A percentile compares a stretch with the other conserved stretches of the same genome.
Conservation (phyloP, 31 red algal species). For the Porphyra umbilicalis region DNA sequence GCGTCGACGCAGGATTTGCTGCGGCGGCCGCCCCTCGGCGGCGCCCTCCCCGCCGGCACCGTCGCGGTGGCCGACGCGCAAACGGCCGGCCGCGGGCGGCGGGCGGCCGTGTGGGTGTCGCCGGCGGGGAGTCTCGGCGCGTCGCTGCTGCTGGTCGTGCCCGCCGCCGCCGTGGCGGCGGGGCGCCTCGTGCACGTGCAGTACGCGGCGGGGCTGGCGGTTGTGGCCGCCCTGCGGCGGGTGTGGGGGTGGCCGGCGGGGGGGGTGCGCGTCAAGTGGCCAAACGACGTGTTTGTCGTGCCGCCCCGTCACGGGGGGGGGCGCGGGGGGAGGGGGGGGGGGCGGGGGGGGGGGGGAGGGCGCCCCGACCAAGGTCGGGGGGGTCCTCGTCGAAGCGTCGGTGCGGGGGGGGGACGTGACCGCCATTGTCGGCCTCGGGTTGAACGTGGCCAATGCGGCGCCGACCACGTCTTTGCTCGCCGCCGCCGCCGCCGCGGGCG, state of each 20-base stretch:
- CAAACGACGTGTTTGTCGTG: slow-evolving; percentile 63
- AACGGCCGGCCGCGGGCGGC: slow-evolving; percentile 34
- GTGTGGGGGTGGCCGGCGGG: slow-evolving; percentile 12
- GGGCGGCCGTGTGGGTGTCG: slow-evolving; percentile 34
- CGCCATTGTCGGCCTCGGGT: slow-evolving; percentile 55
- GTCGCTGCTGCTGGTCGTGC: slow-evolving; percentile 20
- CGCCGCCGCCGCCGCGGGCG: not conserved
- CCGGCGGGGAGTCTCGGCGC: slow-evolving; percentile 38
- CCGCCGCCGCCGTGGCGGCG: not conserved
- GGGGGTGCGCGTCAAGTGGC: slow-evolving; percentile 68
- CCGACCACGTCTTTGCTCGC: slow-evolving; percentile 48
- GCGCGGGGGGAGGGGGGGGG: not conserved
- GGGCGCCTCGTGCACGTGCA: slow-evolving; percentile 35
- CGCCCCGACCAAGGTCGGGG: slow-evolving; percentile 35
- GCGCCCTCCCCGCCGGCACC: slow-evolving; percentile 4
- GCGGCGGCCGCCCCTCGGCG: not conserved
- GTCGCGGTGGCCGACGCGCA: slow-evolving; percentile 43
- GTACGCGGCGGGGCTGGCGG: slow-evolving; percentile 57
- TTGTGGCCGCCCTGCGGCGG: slow-evolving; percentile 14
- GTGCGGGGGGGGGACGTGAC: slow-evolving; percentile 24
- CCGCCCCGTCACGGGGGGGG: not conserved
- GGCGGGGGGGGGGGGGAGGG: not conserved
- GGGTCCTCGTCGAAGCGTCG: slow-evolving; percentile 52
- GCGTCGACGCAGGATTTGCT: slow-evolving; percentile 42
- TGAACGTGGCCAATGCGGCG: slow-evolving; percentile 50